Conservation (phyloP, 352 stramenopile species). For the Globisporangium irregulare region DNA sequence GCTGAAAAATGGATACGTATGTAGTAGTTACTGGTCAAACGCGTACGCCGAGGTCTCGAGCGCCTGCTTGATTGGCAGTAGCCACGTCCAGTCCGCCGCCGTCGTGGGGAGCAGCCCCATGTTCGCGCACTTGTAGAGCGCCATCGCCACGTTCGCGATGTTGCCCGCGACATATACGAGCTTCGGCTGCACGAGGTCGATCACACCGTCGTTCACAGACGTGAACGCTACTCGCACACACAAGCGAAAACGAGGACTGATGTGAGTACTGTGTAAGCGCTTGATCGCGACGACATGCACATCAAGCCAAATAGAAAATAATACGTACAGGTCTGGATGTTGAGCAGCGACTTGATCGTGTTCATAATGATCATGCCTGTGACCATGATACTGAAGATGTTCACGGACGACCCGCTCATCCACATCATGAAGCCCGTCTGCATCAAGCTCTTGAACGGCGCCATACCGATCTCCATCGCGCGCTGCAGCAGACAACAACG, state of each 20-base stretch:
- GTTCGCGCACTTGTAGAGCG: constrained; percentile 91
- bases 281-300: neutral
- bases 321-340: constrained; percentile 57
- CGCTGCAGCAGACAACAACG: constrained; percentile 37
- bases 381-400: constrained; percentile 96
- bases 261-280: neutral
- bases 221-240: constrained; percentile 52
- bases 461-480: constrained; percentile 89
- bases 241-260: neutral
- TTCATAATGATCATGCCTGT: constrained; percentile 92
- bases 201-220: constrained; percentile 64
- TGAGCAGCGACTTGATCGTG: constrained; percentile 89
- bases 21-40: constrained; percentile 22
- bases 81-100: constrained; percentile 90
- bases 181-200: constrained; percentile 88
- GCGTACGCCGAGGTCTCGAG: constrained; percentile 77
- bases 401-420: constrained; percentile 93
- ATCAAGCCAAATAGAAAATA: neutral
- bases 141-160: constrained; percentile 81
- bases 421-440: constrained; percentile 96
- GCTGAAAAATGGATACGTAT: neutral
- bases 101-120: constrained; percentile 92
- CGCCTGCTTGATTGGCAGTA: constrained; percentile 82
- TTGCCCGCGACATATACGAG: constrained; percentile 88
- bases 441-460: constrained; percentile 90